Base-by-base conservation (phyloP, 2,329 filamentous ascomycete genomes). In the Clarireedia sp. region DNA sequence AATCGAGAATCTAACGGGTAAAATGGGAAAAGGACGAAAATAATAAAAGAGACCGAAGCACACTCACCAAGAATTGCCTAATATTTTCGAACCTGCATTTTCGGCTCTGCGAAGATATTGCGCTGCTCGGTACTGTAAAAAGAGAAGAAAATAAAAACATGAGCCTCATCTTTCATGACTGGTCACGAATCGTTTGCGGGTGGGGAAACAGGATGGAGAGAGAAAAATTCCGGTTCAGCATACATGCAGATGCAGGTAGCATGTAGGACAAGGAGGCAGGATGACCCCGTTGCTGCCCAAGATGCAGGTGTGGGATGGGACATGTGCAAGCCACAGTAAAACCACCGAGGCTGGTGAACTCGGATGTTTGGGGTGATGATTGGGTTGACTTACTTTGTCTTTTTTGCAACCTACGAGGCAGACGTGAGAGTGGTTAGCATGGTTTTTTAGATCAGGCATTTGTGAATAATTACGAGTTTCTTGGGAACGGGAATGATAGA, bases 41-140 rank as follows among this genome's bases (percentile, higher is more conserved):
- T 23, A 48, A 52, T 59, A 63, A 52, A 57, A 57, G 43, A 50
- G 56, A 58, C 81, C 12, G 29, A 33, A 33, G 2, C 29, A 3
- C 29, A 33, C 88, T 72, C 85, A 96, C 92, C 94, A 99, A 65
- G 89, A 87, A 75, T 97, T 96, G 60, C 94, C 94, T 61, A 97
- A 76, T 54, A 84, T 90, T 76, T 95, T 96, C 72, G 85, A 87
- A 50, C 92, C 92, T 68, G 85, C 88, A 67, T 89, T 79, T 74
- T 97, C 94, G 38, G 94, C 91, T 67, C 92, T 79, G 67, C 92
- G 89, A 71, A 96, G 90, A 74, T 96, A 96, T 72, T 87, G 89
- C 63, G 94, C 91, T 66, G 94, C 80, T 65, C 78, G 81, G 74
- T 83, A 89, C 88, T 91, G 71, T 64, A 59, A 51, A 57, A 58